Evolutionary conservation across 768 basidiomycete species (phyloP).

Genomic region (Suillus bovinus): DNA sequence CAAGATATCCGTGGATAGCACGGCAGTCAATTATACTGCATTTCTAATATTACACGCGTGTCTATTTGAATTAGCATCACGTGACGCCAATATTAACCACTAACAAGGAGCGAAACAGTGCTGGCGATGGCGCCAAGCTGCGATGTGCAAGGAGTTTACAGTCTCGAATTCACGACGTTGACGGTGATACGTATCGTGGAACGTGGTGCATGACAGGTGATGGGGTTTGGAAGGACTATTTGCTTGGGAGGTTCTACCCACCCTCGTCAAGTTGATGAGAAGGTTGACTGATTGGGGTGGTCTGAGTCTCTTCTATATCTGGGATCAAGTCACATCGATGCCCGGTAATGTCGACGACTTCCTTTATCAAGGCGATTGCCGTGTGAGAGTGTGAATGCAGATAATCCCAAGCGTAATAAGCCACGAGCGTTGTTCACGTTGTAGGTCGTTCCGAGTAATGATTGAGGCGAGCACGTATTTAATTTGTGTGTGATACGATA

Average conservation of each 20-base stretch:
- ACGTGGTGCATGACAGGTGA: neutral
- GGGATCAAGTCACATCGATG: too few relatives aligned
- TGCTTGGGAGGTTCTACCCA: too few relatives aligned
- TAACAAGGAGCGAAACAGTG: neutral
- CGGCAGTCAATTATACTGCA: neutral
- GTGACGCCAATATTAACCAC: neutral
- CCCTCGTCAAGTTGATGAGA: too few relatives aligned
- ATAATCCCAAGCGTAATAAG: too few relatives aligned
- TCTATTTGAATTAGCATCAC: neutral
- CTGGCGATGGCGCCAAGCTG: neutral
- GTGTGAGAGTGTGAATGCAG: too few relatives aligned
- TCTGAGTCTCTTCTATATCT: too few relatives aligned
- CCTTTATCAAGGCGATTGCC: too few relatives aligned
- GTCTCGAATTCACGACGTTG: neutral
- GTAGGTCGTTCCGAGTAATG: neutral
- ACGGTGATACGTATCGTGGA: neutral
- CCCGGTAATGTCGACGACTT: too few relatives aligned
- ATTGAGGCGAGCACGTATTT: too few relatives aligned
- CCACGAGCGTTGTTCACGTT: too few relatives aligned
- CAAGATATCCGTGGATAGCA: neutral
- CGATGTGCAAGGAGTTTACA: neutral
- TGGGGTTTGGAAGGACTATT: too few relatives aligned
- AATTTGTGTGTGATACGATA: constrained; percentile 1
- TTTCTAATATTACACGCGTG: neutral
- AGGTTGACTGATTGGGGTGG: too few relatives aligned